Base-by-base conservation (phyloP, 139 green algal genomes). In the Marvania coccoides region DNA sequence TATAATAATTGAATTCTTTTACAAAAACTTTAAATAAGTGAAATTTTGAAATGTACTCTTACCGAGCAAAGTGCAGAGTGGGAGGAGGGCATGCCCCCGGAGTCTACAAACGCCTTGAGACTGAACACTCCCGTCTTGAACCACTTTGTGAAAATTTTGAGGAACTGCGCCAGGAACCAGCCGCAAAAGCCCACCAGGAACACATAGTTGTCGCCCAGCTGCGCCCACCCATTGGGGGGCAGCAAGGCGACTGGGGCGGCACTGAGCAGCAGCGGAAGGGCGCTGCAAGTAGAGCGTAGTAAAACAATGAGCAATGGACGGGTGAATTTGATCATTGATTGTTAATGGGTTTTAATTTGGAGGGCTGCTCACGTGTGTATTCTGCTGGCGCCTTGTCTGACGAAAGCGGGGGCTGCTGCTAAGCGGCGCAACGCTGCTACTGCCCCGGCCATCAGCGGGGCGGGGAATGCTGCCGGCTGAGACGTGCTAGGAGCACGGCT, bases 51-150 rank as follows among this genome's bases (percentile, higher is more conserved):
- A 58, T 37, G n/a, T n/a, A n/a, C n/a, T n/a, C n/a, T n/a, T n/a
- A 92, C 87, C 68, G 85, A 77, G 66, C 84, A 94, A 4, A 99
- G 80, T 0, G 91, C 77, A 2, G 93, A 95, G 76, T 99, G 94
- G 12, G 90, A 97, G 4, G 93, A 98, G 4, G 94, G 94, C 93
- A 98, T 99, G 65, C 94, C 94, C 30, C 94, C 94, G n/a, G 85
- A 91, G 59, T 88, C 82, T 1, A 96, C 66, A 29, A 97, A 74
- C 0, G 89, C 85, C 14, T 58, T 69, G 2, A 90, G n/a, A 60
- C 91, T 81, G 81, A 82, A 97, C 12, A 85, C 78, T 24, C 91
- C 83, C 53, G 88, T 87, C 63, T 90, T 92, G 47, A 82, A 85
- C 4, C 82, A 77, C 64, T 87, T 79, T 0, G 91, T 97, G 78